A percentile compares a stretch with the other conserved stretches of the same genome.
These are phyloP conservation scores for Quercus bicolor DNA, from an alignment of 306 rosid species.

Conservation along the genomic window DNA sequence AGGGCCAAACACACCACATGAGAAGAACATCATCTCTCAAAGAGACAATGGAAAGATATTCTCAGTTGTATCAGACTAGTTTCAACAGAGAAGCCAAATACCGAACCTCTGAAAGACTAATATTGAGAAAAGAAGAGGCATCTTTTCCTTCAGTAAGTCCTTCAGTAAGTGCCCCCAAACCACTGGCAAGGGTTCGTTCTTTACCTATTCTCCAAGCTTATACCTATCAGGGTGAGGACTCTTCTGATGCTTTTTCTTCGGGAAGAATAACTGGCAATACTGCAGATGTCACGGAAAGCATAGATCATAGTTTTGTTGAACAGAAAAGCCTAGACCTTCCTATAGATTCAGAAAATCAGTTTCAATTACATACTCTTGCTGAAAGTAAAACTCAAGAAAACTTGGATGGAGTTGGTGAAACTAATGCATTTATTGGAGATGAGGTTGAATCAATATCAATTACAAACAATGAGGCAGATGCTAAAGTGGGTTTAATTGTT, in stretches of 20 bases:
- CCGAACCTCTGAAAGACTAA: conserved; percentile 32
- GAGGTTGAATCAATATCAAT: conserved; percentile 27
- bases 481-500: conserved; percentile 4
- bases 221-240: conserved; percentile 38
- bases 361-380: neutral
- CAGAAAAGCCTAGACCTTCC: conserved; percentile 1
- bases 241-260: conserved; percentile 26
- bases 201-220: conserved; percentile 52
- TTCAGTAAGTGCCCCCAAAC: conserved; percentile 27
- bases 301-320: conserved; percentile 18
- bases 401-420: conserved; percentile 15
- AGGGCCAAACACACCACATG: conserved; percentile 24
- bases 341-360: conserved; percentile 20
- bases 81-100: conserved; percentile 35
- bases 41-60: conserved; percentile 47
- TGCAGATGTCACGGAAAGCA: conserved; percentile 13
- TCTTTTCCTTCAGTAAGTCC: conserved; percentile 1
- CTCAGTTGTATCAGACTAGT: conserved; percentile 55
- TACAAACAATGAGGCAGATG: conserved; percentile 16
- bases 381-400: conserved; percentile 28
- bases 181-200: conserved; percentile 56
- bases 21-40: conserved; percentile 57
- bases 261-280: conserved; percentile 11
- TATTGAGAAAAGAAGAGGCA: conserved; percentile 31
- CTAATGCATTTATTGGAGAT: conserved; percentile 8